phyloP scores from a whole-genome alignment of 2,329 filamentous ascomycete species.

The Fusarium agapanthi region DNA sequence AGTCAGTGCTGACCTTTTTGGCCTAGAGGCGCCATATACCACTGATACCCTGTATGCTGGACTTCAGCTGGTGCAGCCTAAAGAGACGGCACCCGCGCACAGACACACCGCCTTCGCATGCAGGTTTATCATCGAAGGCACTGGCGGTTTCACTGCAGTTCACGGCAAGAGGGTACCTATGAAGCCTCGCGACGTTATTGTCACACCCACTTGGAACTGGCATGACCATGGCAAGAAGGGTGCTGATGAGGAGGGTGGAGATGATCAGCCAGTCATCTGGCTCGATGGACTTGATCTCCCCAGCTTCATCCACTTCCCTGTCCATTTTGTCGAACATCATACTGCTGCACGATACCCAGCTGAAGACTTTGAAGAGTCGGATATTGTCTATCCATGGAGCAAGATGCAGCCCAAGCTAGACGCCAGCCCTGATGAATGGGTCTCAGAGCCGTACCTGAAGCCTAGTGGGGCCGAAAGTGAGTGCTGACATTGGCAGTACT shows the following conservation, averaged over 20 bases:
- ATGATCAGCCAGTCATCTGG: conserved; percentile 60
- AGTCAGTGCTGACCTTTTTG: background rate
- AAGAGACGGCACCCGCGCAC: conserved; percentile 64
- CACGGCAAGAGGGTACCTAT: conserved; percentile 62
- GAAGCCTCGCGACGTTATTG: conserved; percentile 62
- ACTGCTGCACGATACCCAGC: conserved; percentile 56
- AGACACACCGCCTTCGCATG: conserved; percentile 64
- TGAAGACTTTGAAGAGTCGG: conserved; percentile 51
- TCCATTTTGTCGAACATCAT: conserved; percentile 64
- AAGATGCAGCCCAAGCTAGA: conserved; percentile 56
- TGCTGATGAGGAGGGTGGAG: conserved; percentile 39
- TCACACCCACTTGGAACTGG: conserved; percentile 67
- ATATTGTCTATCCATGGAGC: conserved; percentile 59
- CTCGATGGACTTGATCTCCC: conserved; percentile 65
- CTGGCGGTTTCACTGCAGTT: conserved; percentile 63
- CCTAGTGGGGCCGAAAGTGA: conserved; percentile 44
- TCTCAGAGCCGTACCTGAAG: conserved; percentile 45
- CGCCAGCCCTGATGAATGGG: background rate
- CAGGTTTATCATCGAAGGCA: conserved; percentile 65
- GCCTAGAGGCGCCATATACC: conserved; percentile 59
- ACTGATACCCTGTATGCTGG: conserved; percentile 67
- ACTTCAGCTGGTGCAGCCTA: conserved; percentile 63
- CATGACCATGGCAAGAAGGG: conserved; percentile 68
- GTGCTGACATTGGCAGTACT: background rate
- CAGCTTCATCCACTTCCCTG: conserved; percentile 57